Evolutionary conservation across 1,139 yeast genomes (phyloP).

Genomic region (Pneumocystis canis): DNA sequence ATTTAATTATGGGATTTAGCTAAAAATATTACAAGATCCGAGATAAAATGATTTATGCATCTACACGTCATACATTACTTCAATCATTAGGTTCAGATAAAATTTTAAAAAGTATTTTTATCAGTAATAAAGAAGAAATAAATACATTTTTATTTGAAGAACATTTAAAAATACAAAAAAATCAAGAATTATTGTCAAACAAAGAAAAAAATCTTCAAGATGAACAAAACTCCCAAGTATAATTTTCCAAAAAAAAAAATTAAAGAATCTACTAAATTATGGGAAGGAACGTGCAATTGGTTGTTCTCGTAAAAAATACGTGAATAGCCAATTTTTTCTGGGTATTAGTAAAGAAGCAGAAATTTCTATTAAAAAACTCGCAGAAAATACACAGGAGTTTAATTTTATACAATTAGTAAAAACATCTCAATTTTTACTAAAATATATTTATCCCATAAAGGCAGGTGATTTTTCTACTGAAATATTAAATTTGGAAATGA

Average conservation of each 20-base stretch:
- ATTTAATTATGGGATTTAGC: background rate
- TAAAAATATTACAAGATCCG: conserved; percentile 31
- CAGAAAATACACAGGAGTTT: background rate
- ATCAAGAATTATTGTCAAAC: conserved; percentile 36
- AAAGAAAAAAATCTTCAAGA: conserved; percentile 43
- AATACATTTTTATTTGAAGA: conserved; percentile 29
- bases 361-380: conserved; percentile 14
- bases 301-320: background rate
- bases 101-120: conserved; percentile 41
- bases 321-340: background rate
- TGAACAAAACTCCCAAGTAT: conserved; percentile 27
- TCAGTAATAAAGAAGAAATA: conserved; percentile 51
- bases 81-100: conserved; percentile 55
- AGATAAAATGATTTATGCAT: conserved; percentile 85
- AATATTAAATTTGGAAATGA: conserved; percentile 18
- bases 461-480: conserved; percentile 25
- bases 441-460: conserved; percentile 16
- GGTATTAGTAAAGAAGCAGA: conserved; percentile 16
- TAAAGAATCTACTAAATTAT: background rate
- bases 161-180: conserved; percentile 29
- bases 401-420: background rate
- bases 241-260: background rate
- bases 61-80: conserved; percentile 63
- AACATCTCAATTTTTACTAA: conserved; percentile 6
- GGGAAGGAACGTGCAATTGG: background rate